A percentile compares a stretch with the other conserved stretches of the same genome.
Conservation (phyloP, 345 rosid genomes). For the Lumnitzera littorea region DNA sequence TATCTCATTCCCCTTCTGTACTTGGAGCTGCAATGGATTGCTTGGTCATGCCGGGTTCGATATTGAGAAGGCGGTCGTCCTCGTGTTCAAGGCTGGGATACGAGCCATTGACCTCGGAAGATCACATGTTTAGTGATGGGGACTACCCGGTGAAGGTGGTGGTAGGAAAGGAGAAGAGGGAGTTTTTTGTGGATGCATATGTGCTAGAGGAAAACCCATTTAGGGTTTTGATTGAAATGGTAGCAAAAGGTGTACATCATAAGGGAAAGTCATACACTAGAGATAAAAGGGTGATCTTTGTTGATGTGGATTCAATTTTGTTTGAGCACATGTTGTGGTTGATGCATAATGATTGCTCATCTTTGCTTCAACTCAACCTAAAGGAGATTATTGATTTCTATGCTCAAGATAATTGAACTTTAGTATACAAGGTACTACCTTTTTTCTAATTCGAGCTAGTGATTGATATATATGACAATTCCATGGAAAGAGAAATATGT, state of each 20-base stretch:
- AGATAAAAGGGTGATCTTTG: conserved; percentile 32
- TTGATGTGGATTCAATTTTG: conserved; percentile 71
- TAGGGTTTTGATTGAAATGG: conserved; percentile 38
- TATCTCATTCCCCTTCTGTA: neutral
- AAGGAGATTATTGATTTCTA: conserved; percentile 76
- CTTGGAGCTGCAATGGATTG: conserved; percentile 36
- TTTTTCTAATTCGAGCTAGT: no score
- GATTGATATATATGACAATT: no score
- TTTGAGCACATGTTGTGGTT: conserved; percentile 94
- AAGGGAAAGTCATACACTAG: conserved; percentile 3
- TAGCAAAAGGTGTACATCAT: conserved; percentile 2
- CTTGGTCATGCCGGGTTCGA: conserved; percentile 48
- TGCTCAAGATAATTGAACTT: conserved; percentile 42
- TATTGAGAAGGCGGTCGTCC: conserved; percentile 29
- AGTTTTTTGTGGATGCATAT: conserved; percentile 56
- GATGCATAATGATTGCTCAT: conserved; percentile 57
- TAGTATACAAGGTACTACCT: neutral
- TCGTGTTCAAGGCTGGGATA: conserved; percentile 33
- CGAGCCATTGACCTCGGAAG: conserved; percentile 21
- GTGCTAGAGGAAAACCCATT: conserved; percentile 67
- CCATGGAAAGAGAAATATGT: no score
- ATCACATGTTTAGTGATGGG: conserved; percentile 9
- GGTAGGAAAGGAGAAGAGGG: conserved; percentile 73
- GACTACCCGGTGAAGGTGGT: conserved; percentile 44
- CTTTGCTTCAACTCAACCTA: conserved; percentile 63